Conservation (phyloP, 176 grass and related monocot species). For the Tillandsia leiboldiana region DNA sequence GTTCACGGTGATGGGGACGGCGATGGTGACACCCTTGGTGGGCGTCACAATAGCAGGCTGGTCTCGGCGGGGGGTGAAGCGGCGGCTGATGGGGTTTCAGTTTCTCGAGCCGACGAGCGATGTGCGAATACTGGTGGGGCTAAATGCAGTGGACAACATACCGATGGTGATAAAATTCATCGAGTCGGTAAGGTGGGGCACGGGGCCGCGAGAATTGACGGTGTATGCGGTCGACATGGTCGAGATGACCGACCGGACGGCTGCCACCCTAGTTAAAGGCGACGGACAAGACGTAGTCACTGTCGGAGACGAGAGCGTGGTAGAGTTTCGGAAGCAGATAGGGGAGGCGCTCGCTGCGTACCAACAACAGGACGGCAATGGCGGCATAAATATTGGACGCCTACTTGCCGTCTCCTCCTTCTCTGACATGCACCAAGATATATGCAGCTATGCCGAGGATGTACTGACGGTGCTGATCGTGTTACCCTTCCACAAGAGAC, state of each 20-base stretch:
- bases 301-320: slow-evolving; percentile 54
- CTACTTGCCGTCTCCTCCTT: slow-evolving; percentile 56
- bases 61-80: slow-evolving; percentile 41
- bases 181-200: slow-evolving; percentile 42
- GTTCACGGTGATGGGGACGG: slow-evolving; percentile 49
- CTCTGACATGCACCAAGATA: slow-evolving; percentile 61
- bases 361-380: slow-evolving; percentile 19
- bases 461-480: slow-evolving; percentile 45
- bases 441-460: slow-evolving; percentile 65
- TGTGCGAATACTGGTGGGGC: slow-evolving; percentile 41
- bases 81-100: slow-evolving; percentile 55
- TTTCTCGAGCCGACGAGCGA: slow-evolving; percentile 40
- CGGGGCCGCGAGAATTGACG: slow-evolving; percentile 30
- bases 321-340: slow-evolving; percentile 50
- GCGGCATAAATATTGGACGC: slow-evolving; percentile 24
- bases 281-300: slow-evolving; percentile 41
- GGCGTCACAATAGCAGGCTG: slow-evolving; percentile 36
- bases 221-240: slow-evolving; percentile 64
- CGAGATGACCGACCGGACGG: slow-evolving; percentile 54
- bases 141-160: slow-evolving; percentile 49
- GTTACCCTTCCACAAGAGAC: slow-evolving; percentile 49
- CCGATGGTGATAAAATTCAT: slow-evolving; percentile 36
- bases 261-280: slow-evolving; percentile 40
- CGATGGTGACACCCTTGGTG: slow-evolving; percentile 42
- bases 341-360: slow-evolving; percentile 51